Evolutionary conservation across 2,329 filamentous ascomycete genomes (phyloP).

Genomic region (Fragosphaeria purpurea): DNA sequence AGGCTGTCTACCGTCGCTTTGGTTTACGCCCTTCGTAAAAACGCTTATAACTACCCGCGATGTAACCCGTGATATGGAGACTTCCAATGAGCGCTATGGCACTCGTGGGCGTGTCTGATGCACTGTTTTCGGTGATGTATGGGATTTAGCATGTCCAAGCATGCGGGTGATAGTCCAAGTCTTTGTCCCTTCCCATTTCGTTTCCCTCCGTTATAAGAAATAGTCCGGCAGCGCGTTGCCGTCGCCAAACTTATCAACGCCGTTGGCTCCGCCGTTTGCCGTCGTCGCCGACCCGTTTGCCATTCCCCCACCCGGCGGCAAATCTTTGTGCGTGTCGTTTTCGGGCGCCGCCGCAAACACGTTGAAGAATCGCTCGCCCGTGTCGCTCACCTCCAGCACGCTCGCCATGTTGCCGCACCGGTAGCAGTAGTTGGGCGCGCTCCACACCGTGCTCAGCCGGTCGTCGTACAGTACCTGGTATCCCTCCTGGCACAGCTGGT

Average conservation of each 20-base stretch:
- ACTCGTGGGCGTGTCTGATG: too few species aligned
- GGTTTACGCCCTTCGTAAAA: too few species aligned
- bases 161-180: too few species aligned
- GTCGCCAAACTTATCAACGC: conserved; percentile 60
- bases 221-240: conserved; percentile 57
- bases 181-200: neutral
- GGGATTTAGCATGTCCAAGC: too few species aligned
- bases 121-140: too few species aligned
- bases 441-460: conserved; percentile 92
- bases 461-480: conserved; percentile 97
- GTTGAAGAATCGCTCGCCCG: conserved; percentile 90
- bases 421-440: conserved; percentile 92
- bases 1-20: too few species aligned
- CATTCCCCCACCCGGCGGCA: conserved; percentile 28
- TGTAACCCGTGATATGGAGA: too few species aligned
- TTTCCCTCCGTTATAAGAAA: conserved; percentile 44
- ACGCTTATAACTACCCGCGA: too few species aligned
- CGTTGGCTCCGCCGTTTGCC: conserved; percentile 15
- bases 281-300: neutral
- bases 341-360: conserved; percentile 96
- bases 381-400: conserved; percentile 90
- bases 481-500: conserved; percentile 96
- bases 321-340: conserved; percentile 83
- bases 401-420: conserved; percentile 95
- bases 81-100: too few species aligned